Percentiles rank a stretch among this genome's conserved stretches.
Evolutionary conservation across 768 basidiomycete genomes (phyloP).

Genomic region (Tricholoma flavovirens): DNA sequence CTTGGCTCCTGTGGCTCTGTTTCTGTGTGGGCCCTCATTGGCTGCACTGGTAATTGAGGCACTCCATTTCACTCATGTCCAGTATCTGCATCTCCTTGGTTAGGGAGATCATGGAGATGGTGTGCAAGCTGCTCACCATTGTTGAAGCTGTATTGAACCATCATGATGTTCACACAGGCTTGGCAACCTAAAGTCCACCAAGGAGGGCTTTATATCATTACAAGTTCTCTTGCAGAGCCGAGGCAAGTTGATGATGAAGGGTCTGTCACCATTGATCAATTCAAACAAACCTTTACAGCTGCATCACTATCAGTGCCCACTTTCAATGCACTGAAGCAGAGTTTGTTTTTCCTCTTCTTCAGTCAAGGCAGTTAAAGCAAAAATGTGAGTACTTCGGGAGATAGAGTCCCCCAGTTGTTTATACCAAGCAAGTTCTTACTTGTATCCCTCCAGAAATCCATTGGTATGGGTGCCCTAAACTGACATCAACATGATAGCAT

Average conservation of each 20-base stretch:
- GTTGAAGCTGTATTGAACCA: slow-evolving; percentile 85
- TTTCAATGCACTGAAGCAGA: no score
- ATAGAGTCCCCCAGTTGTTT: slow-evolving; percentile 37
- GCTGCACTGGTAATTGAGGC: slow-evolving; percentile 67
- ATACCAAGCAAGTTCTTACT: slow-evolving; percentile 45
- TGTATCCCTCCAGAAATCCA: slow-evolving; percentile 26
- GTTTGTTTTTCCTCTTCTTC: no score
- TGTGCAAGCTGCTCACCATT: slow-evolving; percentile 84
- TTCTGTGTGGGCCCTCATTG: slow-evolving; percentile 70
- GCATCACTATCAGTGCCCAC: no score
- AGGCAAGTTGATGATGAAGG: no score
- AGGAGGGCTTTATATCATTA: slow-evolving; percentile 82
- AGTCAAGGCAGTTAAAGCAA: no score
- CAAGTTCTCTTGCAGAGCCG: slow-evolving; percentile 81
- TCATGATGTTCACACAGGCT: slow-evolving; percentile 64
- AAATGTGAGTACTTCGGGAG: no score
- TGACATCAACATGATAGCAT: slow-evolving; percentile 31
- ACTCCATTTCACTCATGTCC: slow-evolving; percentile 80
- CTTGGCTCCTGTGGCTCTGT: slow-evolving; percentile 43
- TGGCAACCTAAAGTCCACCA: slow-evolving; percentile 59
- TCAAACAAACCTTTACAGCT: no score
- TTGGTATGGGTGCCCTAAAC: slow-evolving; percentile 32
- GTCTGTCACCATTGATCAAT: no score
- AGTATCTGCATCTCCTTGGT: slow-evolving; percentile 88
- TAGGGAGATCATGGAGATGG: slow-evolving; percentile 90